A percentile compares a stretch with the other conserved stretches of the same genome.
Conservation (phyloP, 2,329 filamentous ascomycete genomes). For the Incumbomyces delicatus region DNA sequence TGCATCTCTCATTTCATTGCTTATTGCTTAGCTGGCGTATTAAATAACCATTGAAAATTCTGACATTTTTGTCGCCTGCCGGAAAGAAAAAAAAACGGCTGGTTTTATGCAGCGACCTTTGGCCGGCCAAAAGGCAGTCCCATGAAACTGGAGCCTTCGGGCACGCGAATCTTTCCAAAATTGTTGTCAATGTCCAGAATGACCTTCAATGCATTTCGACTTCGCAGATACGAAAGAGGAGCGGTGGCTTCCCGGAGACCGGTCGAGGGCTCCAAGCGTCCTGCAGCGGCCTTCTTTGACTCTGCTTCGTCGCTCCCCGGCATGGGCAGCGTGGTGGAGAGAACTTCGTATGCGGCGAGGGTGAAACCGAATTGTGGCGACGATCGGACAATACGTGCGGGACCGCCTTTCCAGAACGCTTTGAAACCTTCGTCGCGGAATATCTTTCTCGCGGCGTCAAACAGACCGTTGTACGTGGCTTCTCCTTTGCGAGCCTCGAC, state of each 20-base stretch:
- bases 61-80: too few species aligned
- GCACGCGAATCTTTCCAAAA: slow-evolving; percentile 66
- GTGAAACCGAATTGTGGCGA: slow-evolving; percentile 98
- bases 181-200: slow-evolving; percentile 90
- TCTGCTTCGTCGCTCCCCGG: slow-evolving; percentile 52
- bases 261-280: slow-evolving; percentile 54
- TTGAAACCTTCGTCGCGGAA: slow-evolving; percentile 84
- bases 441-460: slow-evolving; percentile 76
- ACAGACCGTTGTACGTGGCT: slow-evolving; percentile 71
- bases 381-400: slow-evolving; percentile 85
- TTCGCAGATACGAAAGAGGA: slow-evolving; percentile 58
- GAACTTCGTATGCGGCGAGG: slow-evolving; percentile 83
- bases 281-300: slow-evolving; percentile 38
- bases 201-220: slow-evolving; percentile 87
- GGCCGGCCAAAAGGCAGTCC: slow-evolving; percentile 7
- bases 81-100: too few species aligned
- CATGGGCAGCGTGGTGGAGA: slow-evolving; percentile 72
- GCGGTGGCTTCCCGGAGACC: slow-evolving; percentile 55
- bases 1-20: too few species aligned
- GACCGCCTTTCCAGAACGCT: slow-evolving; percentile 97
- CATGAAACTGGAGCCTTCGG: slow-evolving; percentile 23
- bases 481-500: slow-evolving; percentile 97
- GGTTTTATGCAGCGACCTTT: background rate
- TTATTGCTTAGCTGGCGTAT: too few species aligned
- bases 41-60: too few species aligned